Evolutionary conservation across 1,284 basidiomycete genomes (phyloP), one percentile per base, ranked within the genome.

Genomic region (Sporisorium sorghi): DNA sequence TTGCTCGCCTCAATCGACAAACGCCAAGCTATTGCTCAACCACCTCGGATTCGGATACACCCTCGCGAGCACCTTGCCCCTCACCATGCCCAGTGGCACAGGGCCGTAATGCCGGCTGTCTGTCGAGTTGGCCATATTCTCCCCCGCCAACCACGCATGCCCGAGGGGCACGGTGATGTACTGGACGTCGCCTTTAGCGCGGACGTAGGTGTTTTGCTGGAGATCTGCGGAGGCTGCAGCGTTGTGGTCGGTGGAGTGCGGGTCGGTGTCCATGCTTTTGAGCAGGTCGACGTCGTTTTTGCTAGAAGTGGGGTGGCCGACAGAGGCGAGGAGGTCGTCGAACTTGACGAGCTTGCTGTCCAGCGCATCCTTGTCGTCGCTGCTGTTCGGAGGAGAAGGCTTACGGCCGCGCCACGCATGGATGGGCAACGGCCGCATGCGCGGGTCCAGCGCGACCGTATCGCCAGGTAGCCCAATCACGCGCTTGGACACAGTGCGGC

Each of bases 91-190:
- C 67, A 94, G 88, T 0, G 96, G 91, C 0, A 99, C 91, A 7
- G 96, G 95, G 0, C 96, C 96, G 85, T 97, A 97, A 43, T 88
- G 86, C 60, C 95, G 88, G 28, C 94, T 97, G 85, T 98, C 96
- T 10, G 90, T 90, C 44, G 93, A 94, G 76, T 88, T 89, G 30
- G 88, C 87, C 60, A 92, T 87, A 78, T 99, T 99, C 86, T 99
- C 96, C 14, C 96, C 96, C 28, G 88, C 89, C 44, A 97, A 87
- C 95, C 95, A 99, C n/a, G 97, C 80, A 42, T 84, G 80, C 0
- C 82, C 82, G 6, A 53, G 47, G 3, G 73, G 68, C 0, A 73
- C 43, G 4, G 68, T 68, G 35, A 77, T 55, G 55, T 72, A 76
- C 46, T 76, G 68, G 1, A 76, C 73, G 24, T 76, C 64, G 35